Percentiles rank a stretch among this genome's conserved stretches.
These are phyloP conservation scores for Lipomyces sp. DNA, from an alignment of 805 yeast genomes.

Conservation along the genomic window DNA sequence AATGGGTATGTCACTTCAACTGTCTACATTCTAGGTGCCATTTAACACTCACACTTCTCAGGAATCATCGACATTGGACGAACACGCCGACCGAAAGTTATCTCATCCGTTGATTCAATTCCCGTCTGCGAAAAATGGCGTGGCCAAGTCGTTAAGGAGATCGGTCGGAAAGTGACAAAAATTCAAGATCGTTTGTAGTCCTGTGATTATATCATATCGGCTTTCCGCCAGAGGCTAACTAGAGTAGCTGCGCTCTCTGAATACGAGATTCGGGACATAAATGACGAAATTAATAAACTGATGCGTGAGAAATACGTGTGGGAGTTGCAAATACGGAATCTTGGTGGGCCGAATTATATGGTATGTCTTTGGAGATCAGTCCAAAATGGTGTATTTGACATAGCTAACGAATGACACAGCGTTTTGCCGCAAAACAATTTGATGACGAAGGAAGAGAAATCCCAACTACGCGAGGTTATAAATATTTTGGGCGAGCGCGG, in stretches of 20 bases:
- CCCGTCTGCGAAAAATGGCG: slow-evolving; percentile 77
- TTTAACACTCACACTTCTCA: neutral
- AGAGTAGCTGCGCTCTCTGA: slow-evolving; percentile 54
- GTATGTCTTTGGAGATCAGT: slow-evolving; percentile 36
- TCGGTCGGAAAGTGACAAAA: slow-evolving; percentile 61
- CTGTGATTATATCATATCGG: slow-evolving; percentile 11
- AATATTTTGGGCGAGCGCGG: slow-evolving; percentile 83
- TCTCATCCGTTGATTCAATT: slow-evolving; percentile 57
- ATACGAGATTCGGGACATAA: slow-evolving; percentile 67
- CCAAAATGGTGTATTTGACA: slow-evolving; percentile 9
- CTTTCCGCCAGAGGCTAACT: neutral
- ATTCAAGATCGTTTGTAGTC: slow-evolving; percentile 59
- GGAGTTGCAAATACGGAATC: slow-evolving; percentile 71
- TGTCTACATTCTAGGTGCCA: neutral
- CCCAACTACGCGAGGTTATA: slow-evolving; percentile 56
- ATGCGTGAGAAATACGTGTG: slow-evolving; percentile 72
- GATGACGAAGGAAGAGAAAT: slow-evolving; percentile 39
- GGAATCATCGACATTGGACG: slow-evolving; percentile 58
- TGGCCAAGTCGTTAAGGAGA: slow-evolving; percentile 62
- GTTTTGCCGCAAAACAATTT: slow-evolving; percentile 32
- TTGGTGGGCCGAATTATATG: slow-evolving; percentile 76
- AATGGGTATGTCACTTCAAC: slow-evolving; percentile 48
- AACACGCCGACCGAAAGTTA: slow-evolving; percentile 64
- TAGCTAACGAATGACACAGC: slow-evolving; percentile 14
- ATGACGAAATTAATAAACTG: slow-evolving; percentile 71